Base-by-base conservation (phyloP, 352 stramenopile genomes). In the Phytophthora aleatoria region DNA sequence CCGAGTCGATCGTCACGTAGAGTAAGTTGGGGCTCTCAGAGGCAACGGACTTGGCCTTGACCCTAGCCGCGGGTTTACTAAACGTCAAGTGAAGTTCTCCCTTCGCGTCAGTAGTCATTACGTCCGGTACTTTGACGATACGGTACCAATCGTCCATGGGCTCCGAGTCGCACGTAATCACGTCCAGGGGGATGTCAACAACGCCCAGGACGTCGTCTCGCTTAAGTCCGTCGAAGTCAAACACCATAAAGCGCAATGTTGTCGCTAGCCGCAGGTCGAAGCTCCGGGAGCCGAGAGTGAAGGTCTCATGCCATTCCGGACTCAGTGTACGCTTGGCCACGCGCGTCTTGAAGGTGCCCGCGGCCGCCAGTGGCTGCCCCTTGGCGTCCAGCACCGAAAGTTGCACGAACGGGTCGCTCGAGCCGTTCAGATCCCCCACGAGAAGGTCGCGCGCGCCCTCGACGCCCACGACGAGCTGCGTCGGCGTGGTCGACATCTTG, bases 1-100 rank as follows among this genome's bases (percentile, higher is more conserved):
- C 84, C n/a, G 80, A 87, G 35, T 90, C 79, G 55, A 92, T 80
- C 6, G 81, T 90, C 26, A 91, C 81, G 41, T 82, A 87, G 3
- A 92, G 67, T 50, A 91, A 47, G 30, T 92, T 92, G 4, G 81
- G 78, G 7, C 36, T 53, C 31, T 39, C 45, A n/a, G 66, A 71
- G 1, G 45, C 64, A 2, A 71, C 57, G 0, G 51, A 71, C 58
- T 67, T 66, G 50, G 56, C 50, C n/a, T 66, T 71, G 12, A 15
- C 31, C 39, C 62, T 39, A 10, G 26, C 49, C 5, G 43, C 45
- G 4, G 55, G 55, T 42, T 50, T 55, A 48, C 61, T 69, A 42
- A 86, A 86, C 49, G 60, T 68, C 35, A 86, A 52, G 13, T 70
- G 79, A n/a, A 90, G 71, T 50, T 89, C 81, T 16, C 81, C 81